Base-by-base conservation (phyloP, 2,329 filamentous ascomycete genomes). In the Ophiocordyceps camponoti-floridani region DNA sequence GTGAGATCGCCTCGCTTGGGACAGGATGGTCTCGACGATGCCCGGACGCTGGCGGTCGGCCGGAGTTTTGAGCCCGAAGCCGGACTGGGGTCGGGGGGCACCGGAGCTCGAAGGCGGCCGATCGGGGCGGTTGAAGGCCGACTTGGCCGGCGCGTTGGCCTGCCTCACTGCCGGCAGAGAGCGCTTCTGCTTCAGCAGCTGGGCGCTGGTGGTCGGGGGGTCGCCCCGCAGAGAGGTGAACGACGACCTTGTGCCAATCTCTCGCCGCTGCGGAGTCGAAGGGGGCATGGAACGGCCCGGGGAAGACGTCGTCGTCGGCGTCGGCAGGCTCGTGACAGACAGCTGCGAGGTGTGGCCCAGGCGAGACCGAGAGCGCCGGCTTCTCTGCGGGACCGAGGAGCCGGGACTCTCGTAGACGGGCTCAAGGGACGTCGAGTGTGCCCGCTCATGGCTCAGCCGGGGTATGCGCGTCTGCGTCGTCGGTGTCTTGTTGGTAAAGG, bases 401-500 rank as follows among this genome's bases (percentile, higher is more conserved):
- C 79, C 85, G 43, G 87, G 87, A 51, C 79, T 87, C 63, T 96
- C 89, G 37, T 86, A 93, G 6, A 96, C 87, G 19, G 89, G 87
- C 57, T 94, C 89, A n/a, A 96, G 71, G 16, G 82, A 80, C 11
- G 62, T 64, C 9, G 83, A 83, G 52, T 77, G 75, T 5, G 79
- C 75, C 44, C 82, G 73, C 55, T 85, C 82, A 59, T 84, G 79
- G 47, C 70, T 71, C 33, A 88, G 82, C 44, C 87, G 77, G 35
- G 89, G 87, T 48, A 94, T 82, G 46, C 87, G 80, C 31, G 87
- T 91, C 28, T 58, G 64, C 11, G 66, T 57, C 11, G 66, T 57
- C 23, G 67, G 56, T n/a, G 74, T 65, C 55, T 88, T 87, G 62
- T 84, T 91, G 42, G 85, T 93, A 58, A 96, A 96, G 7, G 87